phyloP scores from a whole-genome alignment of 345 rosid species.

The Gossypium arboreum region DNA sequence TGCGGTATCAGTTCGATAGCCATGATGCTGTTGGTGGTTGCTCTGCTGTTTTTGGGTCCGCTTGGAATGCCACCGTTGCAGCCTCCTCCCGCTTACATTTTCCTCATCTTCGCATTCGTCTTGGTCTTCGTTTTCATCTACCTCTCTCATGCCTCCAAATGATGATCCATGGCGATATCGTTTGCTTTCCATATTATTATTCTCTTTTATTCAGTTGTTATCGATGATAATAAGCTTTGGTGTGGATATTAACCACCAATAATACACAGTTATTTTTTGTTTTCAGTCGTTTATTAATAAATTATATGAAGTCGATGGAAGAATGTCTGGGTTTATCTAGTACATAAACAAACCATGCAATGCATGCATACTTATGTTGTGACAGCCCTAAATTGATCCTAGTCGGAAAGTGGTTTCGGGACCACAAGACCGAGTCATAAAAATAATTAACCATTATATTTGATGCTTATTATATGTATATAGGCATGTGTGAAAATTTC shows the following conservation, averaged over 20 bases:
- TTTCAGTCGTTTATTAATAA: neutral
- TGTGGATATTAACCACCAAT: neutral
- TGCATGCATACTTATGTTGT: neutral
- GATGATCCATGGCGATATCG: neutral
- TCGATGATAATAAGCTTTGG: neutral
- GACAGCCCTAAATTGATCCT: no score
- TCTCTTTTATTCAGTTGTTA: neutral
- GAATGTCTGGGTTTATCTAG: no score
- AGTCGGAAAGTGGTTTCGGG: no score
- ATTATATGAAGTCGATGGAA: neutral
- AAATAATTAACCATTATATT: no score
- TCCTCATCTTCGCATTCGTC: conserved; percentile 22
- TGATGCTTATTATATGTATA: no score
- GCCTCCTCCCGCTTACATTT: conserved; percentile 26
- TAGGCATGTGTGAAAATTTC: no score
- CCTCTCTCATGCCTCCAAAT: conserved; percentile 25
- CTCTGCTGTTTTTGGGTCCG: conserved; percentile 25
- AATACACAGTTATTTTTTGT: neutral
- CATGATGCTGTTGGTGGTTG: conserved; percentile 28
- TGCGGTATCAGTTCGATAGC: conserved; percentile 23
- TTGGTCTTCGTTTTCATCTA: conserved; percentile 23
- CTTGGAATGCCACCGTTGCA: conserved; percentile 28
- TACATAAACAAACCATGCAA: neutral
- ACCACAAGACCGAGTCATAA: no score
- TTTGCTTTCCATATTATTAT: neutral